These are phyloP conservation scores for Prototheca cutis DNA, from an alignment of 163 green algal species.

Conservation along the genomic window DNA sequence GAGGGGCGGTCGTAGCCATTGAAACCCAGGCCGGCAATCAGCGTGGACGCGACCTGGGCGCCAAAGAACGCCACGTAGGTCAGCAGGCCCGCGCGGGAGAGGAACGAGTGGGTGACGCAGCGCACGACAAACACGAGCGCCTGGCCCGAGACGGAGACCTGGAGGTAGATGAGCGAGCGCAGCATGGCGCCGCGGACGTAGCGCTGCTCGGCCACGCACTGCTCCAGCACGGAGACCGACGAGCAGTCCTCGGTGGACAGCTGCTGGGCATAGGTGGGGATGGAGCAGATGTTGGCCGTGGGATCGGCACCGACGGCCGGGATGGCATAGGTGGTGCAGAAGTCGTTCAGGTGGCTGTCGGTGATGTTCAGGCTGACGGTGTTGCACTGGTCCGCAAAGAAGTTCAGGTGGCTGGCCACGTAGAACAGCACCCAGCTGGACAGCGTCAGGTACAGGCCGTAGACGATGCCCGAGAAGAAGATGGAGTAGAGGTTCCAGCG, in stretches of 20 bases:
- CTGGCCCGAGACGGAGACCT: slow-evolving; percentile 69
- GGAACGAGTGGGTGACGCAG: slow-evolving; percentile 45
- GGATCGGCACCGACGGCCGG: not conserved
- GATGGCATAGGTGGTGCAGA: slow-evolving; percentile 24
- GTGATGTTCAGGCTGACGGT: slow-evolving; percentile 47
- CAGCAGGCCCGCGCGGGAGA: slow-evolving; percentile 35
- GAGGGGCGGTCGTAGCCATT: slow-evolving; percentile 50
- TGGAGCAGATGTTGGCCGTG: not conserved
- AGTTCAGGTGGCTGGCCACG: slow-evolving; percentile 46
- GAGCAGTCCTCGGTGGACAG: not conserved
- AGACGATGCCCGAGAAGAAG: slow-evolving; percentile 68
- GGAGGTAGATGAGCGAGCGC: slow-evolving; percentile 59
- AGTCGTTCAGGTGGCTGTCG: slow-evolving; percentile 12
- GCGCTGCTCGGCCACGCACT: slow-evolving; percentile 68
- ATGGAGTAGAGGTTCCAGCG: slow-evolving; percentile 67
- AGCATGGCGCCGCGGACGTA: slow-evolving; percentile 65
- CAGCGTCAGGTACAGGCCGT: slow-evolving; percentile 71
- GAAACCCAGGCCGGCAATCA: slow-evolving; percentile 63
- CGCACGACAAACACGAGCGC: slow-evolving; percentile 74
- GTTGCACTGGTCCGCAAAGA: slow-evolving; percentile 45
- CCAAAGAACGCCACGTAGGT: slow-evolving; percentile 71
- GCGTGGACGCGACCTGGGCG: slow-evolving; percentile 48
- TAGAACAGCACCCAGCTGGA: slow-evolving; percentile 60
- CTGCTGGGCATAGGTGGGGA: slow-evolving; percentile 14
- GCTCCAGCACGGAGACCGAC: slow-evolving; percentile 27